Base-by-base conservation (phyloP, 2,329 filamentous ascomycete genomes). In the Amylocarpus encephaloides region DNA sequence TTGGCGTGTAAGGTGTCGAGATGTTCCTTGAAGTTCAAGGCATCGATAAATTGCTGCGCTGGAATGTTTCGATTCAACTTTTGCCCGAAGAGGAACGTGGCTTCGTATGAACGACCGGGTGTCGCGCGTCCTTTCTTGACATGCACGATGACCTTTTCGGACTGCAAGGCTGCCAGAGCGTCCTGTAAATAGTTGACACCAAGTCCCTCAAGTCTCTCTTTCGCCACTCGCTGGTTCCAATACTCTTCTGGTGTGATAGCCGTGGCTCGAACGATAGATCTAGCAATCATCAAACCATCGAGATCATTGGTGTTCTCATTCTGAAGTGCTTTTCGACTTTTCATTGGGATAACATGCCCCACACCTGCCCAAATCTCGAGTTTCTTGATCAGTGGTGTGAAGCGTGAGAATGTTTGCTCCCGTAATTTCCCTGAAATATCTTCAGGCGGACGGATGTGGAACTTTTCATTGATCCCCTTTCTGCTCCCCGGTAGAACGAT, bases 181-280 rank as follows among this genome's bases (percentile, higher is more conserved):
- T 60, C 43, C 6, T 57, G 48, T 4, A 61, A 41, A 7, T 59
- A 16, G 18, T 46, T 36, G 6, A 55, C 32, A 13, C 48, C 51
- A 15, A 64, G 49, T 5, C 47, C 35, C 7, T 35, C 45, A 10
- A 83, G 73, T 54, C 74, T 77, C n/a, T 69, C 64, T 41, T 72
- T 72, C 38, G 81, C 73, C 13, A 71, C 63, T 13, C 73, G 69
- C 22, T 66, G 72, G 40, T 67, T 75, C 62, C 72, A 85, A 54
- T 67, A 70, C 18, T 70, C 67, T 19, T 73, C 68, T 0, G 72
- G 69, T 1, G 80, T 83, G 41, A 74, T 72, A 51, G 78, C 81
- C 2, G 82, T 68, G 1, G 80, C 77, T 43, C 79, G 74, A 44
- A 82, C 72, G 79, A 79, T 84, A 0, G 80, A 80, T 52, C 72